phyloP scores from a whole-genome alignment of 371 early-diverging fungal species.

The Sanchytrium tribonematis region DNA sequence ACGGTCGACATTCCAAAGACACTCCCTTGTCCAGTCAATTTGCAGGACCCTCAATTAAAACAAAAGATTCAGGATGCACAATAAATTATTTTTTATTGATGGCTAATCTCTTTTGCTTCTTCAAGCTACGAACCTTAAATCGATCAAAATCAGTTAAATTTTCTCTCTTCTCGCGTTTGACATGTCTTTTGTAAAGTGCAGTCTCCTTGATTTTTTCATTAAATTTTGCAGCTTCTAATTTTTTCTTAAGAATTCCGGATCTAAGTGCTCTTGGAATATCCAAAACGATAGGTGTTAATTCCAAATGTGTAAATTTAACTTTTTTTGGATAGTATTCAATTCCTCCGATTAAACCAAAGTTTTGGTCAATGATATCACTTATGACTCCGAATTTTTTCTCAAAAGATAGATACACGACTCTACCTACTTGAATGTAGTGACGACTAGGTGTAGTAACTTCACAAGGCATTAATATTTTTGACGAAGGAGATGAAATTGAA shows the following conservation, averaged over 20 bases:
- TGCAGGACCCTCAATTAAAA: background rate
- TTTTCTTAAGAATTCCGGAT: background rate
- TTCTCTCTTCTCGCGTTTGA: background rate
- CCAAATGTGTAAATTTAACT: background rate
- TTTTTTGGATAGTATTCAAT: background rate
- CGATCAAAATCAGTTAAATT: background rate
- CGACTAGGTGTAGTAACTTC: background rate
- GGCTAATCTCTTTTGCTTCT: background rate
- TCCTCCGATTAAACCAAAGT: background rate
- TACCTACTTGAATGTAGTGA: background rate
- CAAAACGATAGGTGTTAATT: background rate
- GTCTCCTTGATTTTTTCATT: background rate
- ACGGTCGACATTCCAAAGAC: background rate
- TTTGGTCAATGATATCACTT: background rate
- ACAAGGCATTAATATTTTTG: background rate
- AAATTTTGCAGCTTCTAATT: background rate
- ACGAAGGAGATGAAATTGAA: background rate
- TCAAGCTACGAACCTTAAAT: background rate
- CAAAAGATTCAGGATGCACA: background rate
- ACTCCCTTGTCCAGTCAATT: background rate
- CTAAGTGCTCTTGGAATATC: background rate
- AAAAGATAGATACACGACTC: background rate
- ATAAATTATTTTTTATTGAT: constrained; percentile 1
- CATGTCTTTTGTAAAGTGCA: background rate
- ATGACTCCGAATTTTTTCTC: background rate